Evolutionary conservation across 352 stramenopile genomes (phyloP), one percentile per base, ranked within the genome.

Genomic region (Phytophthora citricola): DNA sequence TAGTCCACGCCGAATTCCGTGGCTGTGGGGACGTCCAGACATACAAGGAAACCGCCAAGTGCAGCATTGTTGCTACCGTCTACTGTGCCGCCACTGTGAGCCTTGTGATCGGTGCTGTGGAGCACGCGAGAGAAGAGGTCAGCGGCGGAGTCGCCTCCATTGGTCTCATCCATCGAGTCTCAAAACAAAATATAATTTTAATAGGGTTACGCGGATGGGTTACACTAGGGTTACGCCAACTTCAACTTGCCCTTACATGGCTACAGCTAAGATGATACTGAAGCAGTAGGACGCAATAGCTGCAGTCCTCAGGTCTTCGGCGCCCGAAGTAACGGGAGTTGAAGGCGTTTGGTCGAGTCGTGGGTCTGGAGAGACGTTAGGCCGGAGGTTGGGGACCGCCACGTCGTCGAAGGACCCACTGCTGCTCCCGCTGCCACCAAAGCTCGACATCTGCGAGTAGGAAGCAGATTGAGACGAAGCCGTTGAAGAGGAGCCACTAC

Each of bases 1-100:
- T 96, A 96, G 73, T 96, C 88, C 47, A 96, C 73, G 53, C 88
- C 88, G 38, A 96, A 93, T 69, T 96, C 88, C 5, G 83, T 94
- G 48, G 58, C 75, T 49, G 73, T 41, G 9, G 88, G 88, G n/a
- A 96, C 86, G 40, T 93, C 83, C 32, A 96, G 71, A 68, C 88
- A 96, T 59, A 96, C 85, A 34, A 96, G 67, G 48, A 92, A 92
- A 43, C 85, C 85, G 38, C 87, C 85, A 27, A 87, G 26, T 17
- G 59, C 67, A 52, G 52, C 46, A 39, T 43, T 45, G 17, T 34
- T 32, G 15, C 10, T 44, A 20, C 15, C 31, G 27, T n/a, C 11
- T 47, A 43, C 20, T 29, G 41, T 11, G 10, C 6, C 4, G 9
- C 11, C 4, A 11, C 12, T 52, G n/a, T 15, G 6, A 7, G 29